These are phyloP conservation scores for Suaeda aralocaspica DNA, from an alignment of 148 eudicot genomes.

Conservation along the genomic window DNA sequence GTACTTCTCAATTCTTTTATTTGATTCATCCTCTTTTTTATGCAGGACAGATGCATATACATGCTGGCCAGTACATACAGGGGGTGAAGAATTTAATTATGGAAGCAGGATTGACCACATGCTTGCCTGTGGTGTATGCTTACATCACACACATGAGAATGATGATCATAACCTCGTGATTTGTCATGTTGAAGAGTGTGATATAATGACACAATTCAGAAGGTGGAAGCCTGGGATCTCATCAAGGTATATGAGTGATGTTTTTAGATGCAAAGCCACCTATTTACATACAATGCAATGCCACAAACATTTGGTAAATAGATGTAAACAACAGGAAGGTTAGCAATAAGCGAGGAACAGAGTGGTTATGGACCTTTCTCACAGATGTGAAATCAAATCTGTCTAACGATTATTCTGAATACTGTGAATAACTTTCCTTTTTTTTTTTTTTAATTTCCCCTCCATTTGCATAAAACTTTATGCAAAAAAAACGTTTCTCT, in stretches of 20 bases:
- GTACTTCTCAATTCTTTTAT: not conserved
- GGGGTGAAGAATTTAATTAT: conserved; percentile 87
- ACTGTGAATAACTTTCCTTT: not conserved
- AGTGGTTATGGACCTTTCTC: not conserved
- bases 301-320: not conserved
- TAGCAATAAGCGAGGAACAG: not conserved
- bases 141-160: conserved; percentile 45
- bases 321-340: not conserved
- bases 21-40: not conserved
- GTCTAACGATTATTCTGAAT: not conserved
- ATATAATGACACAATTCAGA: conserved; percentile 72
- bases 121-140: conserved; percentile 69
- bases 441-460: not conserved
- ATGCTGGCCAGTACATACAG: conserved; percentile 81
- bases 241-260: conserved; percentile 48
- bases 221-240: conserved; percentile 77
- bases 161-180: conserved; percentile 53
- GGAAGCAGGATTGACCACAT: conserved; percentile 97
- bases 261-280: not conserved
- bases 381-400: not conserved
- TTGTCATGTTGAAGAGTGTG: conserved; percentile 90
- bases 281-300: not conserved
- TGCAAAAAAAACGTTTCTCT: not conserved
- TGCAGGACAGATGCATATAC: conserved; percentile 85
- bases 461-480: not conserved